Evolutionary conservation across 495 filamentous ascomycete species (phyloP).

Genomic region (Viridothelium virens): DNA sequence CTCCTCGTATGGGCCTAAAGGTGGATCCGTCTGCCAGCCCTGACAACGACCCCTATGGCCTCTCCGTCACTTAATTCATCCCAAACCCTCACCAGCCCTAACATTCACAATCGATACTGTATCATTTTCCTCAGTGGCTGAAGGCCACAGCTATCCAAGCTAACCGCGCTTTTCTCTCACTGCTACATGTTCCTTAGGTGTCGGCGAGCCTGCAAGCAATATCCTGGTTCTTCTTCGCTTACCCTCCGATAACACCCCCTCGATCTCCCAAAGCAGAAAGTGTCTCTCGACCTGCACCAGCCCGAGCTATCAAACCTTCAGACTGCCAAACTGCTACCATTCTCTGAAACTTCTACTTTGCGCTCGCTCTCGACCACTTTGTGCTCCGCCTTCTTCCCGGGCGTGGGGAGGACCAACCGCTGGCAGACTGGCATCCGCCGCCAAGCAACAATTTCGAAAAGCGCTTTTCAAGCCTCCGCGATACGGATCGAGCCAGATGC

Average conservation of each 20-base stretch:
- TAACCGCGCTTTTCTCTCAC: background rate
- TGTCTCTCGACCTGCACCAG: background rate
- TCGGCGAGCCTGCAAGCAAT: background rate
- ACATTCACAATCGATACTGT: background rate
- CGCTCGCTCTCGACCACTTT: background rate
- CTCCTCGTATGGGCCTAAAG: background rate
- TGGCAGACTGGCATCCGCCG: background rate
- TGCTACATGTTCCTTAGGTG: background rate
- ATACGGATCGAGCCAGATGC: background rate
- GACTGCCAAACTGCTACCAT: background rate
- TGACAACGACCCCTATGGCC: background rate
- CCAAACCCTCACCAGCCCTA: background rate
- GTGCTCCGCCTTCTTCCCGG: background rate
- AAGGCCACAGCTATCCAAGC: background rate
- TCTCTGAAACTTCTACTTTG: background rate
- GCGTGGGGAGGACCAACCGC: background rate
- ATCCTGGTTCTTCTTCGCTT: slow-evolving; percentile 1
- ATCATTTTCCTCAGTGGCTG: background rate
- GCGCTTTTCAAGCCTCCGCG: background rate
- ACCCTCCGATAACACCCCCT: background rate
- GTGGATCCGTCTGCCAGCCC: background rate
- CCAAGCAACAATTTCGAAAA: background rate
- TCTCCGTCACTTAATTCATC: background rate
- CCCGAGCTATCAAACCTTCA: background rate
- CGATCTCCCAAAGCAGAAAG: background rate